Evolutionary conservation across 352 stramenopile species (phyloP), one percentile per base, ranked within the genome.

Genomic region (Phytophthora hibernalis): DNA sequence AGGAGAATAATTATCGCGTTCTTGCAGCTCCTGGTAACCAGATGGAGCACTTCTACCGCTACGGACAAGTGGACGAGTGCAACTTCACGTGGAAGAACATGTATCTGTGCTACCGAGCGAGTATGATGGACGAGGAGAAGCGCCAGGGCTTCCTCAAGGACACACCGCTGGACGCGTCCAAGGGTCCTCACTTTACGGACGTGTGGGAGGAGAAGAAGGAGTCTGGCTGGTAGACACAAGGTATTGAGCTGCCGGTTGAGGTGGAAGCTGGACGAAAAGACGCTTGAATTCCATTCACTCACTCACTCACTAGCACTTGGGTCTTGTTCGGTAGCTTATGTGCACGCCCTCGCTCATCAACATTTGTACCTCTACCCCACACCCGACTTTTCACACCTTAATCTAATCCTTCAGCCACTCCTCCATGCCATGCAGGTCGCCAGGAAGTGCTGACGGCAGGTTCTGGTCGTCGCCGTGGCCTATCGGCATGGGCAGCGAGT

Each of bases 11-110:
- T 8, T 33, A 35, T 57, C 55, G 20, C 35, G 22, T 56, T 55
- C 38, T 37, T 20, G 5, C 44, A 95, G 87, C 87, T 16, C 85
- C 85, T 24, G 79, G 79, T 9, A 91, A 93, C 59, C 87, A 95
- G 51, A 85, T 93, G 81, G 85, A 85, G 59, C 79, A 92, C 55
- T 93, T 91, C 64, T 95, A 95, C 60, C 79, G 85, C 31, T 74
- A 86, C 44, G 87, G 87, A 1, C 69, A 72, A 30, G 79, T 84
- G 21, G 87, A 95, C 48, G 79, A 91, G 66, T 95, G 87, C 79
- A 87, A 89, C n/a, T 83, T 70, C 42, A 93, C 80, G 47, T 93
- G 83, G 85, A 77, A 67, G 43, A 92, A 91, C 70, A 92, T 93
- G 82, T 91, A 84, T 59, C 70, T 90, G 48, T 95, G 87, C 65